These are phyloP conservation scores for Odontarrhena argentea DNA, from an alignment of 345 rosid genomes.

Conservation along the genomic window DNA sequence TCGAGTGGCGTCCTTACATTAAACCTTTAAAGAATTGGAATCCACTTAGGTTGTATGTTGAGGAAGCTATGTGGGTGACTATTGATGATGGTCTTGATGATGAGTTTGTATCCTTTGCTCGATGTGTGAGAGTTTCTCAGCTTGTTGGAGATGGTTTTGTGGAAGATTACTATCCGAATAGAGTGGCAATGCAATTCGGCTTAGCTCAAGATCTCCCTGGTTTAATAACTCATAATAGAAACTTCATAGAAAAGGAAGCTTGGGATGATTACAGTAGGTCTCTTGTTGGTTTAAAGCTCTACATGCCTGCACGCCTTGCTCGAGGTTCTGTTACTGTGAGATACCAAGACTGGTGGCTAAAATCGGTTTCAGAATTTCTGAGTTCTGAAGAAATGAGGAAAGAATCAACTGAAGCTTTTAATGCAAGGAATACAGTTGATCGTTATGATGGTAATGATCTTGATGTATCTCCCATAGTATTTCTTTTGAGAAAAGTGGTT, in stretches of 20 bases:
- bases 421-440: conserved; percentile 4
- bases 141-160: conserved; percentile 46
- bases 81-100: conserved; percentile 30
- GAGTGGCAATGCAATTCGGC: conserved; percentile 64
- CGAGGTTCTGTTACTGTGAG: conserved; percentile 41
- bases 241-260: conserved; percentile 11
- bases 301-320: conserved; percentile 46
- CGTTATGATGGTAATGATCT: not conserved
- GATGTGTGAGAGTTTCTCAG: conserved; percentile 39
- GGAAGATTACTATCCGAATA: conserved; percentile 50
- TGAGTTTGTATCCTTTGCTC: conserved; percentile 35
- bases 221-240: conserved; percentile 4
- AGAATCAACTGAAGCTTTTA: not conserved
- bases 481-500: not conserved
- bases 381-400: not conserved
- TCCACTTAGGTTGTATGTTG: conserved; percentile 28
- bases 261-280: conserved; percentile 42
- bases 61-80: conserved; percentile 33
- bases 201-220: conserved; percentile 54
- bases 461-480: conserved; percentile 4
- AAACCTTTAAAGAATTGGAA: conserved; percentile 25
- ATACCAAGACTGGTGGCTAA: conserved; percentile 55
- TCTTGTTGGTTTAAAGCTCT: conserved; percentile 30
- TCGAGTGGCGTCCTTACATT: conserved; percentile 52
- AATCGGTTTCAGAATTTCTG: conserved; percentile 7